Evolutionary conservation across 2,329 filamentous ascomycete species (phyloP), one percentile per base, ranked within the genome.

Genomic region (Thyridium curvatum): DNA sequence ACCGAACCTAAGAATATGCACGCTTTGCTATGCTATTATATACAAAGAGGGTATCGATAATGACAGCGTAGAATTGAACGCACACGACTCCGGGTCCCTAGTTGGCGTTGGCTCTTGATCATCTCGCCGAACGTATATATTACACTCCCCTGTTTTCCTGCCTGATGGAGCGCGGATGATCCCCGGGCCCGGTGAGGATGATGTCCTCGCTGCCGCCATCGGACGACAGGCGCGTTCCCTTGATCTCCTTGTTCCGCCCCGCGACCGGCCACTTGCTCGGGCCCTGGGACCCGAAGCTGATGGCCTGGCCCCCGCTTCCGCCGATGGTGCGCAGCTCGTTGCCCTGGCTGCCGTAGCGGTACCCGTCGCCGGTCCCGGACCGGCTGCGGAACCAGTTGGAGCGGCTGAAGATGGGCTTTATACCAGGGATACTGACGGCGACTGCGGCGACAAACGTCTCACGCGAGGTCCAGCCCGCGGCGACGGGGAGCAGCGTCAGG

Each of bases 371-470:
- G 6, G 13, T 16, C 6, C 6, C 15, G 12, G 30, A 32, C 7
- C 13, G 15, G 13, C 15, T 32, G 30, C 30, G 13, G 30, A 32
- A 32, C 40, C 37, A 42, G 15, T 32, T 36, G 30, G 32, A 31
- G 12, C 18, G 31, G 40, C 28, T 28, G 28, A 42, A 32, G 7
- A 42, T 10, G 3, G 40, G 40, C 18, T 39, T 39, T 26, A 42
- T 37, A 8, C 37, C 37, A 2, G 40, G 37, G 10, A 39, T 39
- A 18, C 29, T 29, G 13, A 42, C 40, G 26, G 37, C 37, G 30
- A 30, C 30, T 14, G 37, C 37, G 3, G 32, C 40, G 17, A 37
- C 40, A 32, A 42, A 39, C 16, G 26, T 28, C 18, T 42, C 40
- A 12, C 40, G 14, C 5, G 37, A 36, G n/a, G 40, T 30, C 40